Percentiles rank a stretch among this genome's conserved stretches.
Conservation (phyloP, 1,284 basidiomycete species). For the Trametes sp. region DNA sequence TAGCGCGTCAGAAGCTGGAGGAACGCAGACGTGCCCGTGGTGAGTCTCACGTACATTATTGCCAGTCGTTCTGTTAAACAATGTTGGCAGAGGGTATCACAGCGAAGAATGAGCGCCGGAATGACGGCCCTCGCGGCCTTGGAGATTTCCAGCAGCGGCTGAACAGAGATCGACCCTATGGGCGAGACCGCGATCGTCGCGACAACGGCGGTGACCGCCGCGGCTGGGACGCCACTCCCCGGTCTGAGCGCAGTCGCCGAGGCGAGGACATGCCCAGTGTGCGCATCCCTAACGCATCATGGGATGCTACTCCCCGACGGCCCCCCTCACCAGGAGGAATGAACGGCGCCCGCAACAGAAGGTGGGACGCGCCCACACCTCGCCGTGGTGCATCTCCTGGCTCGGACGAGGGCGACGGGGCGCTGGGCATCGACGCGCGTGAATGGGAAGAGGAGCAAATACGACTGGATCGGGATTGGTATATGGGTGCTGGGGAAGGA, state of each 20-base stretch:
- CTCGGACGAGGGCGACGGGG: conserved; percentile 67
- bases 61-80: background rate
- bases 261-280: conserved; percentile 83
- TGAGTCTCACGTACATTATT: conserved; percentile 32
- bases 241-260: conserved; percentile 60
- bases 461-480: conserved; percentile 92
- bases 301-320: conserved; percentile 87
- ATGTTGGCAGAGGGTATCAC: conserved; percentile 63
- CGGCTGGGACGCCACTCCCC: conserved; percentile 79
- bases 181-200: conserved; percentile 36
- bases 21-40: conserved; percentile 77
- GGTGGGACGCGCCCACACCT: conserved; percentile 91
- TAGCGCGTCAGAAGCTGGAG: conserved; percentile 75
- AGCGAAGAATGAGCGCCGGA: conserved; percentile 58
- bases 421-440: conserved; percentile 67
- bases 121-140: conserved; percentile 67
- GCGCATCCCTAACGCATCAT: conserved; percentile 87
- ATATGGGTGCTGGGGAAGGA: conserved; percentile 88
- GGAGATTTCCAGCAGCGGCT: conserved; percentile 75
- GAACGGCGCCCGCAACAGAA: conserved; percentile 60
- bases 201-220: conserved; percentile 28
- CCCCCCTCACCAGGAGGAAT: conserved; percentile 53
- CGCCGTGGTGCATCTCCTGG: conserved; percentile 62
- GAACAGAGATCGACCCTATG: conserved; percentile 60
- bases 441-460: conserved; percentile 98